Conservation (phyloP, 2,329 filamentous ascomycete genomes). For the Aspergillus felis region DNA sequence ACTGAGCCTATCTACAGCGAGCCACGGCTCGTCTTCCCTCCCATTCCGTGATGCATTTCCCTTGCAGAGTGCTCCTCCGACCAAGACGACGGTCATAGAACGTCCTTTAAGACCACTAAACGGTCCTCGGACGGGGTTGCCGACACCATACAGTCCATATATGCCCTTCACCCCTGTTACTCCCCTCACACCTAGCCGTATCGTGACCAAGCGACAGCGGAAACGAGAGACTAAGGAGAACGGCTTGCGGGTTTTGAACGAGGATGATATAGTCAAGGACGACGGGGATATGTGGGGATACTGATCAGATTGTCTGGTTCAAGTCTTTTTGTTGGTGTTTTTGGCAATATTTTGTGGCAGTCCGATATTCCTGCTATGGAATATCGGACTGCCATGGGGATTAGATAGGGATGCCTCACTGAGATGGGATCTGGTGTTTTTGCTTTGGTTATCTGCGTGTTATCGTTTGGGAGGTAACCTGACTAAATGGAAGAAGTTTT, state of each 20-base stretch:
- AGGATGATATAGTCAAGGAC: conserved; percentile 45
- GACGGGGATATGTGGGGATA: conserved; percentile 46
- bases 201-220: conserved; percentile 43
- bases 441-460: neutral
- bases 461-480: neutral
- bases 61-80: conserved; percentile 42
- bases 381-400: neutral
- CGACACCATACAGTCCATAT: conserved; percentile 49
- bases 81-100: conserved; percentile 48
- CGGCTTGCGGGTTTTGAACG: conserved; percentile 42
- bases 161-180: conserved; percentile 50
- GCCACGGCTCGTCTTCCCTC: conserved; percentile 32
- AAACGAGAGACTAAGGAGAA: conserved; percentile 40
- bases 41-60: conserved; percentile 45
- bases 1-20: conserved; percentile 26
- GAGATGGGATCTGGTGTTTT: neutral
- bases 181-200: conserved; percentile 45
- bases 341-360: neutral
- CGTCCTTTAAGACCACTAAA: conserved; percentile 32
- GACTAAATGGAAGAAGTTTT: neutral
- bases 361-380: neutral
- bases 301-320: neutral
- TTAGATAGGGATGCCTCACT: neutral
- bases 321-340: neutral
- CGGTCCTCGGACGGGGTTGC: conserved; percentile 46